A percentile compares a stretch with the other conserved stretches of the same genome.
Conservation (phyloP, 306 rosid genomes). For the Carpinus viminea region DNA sequence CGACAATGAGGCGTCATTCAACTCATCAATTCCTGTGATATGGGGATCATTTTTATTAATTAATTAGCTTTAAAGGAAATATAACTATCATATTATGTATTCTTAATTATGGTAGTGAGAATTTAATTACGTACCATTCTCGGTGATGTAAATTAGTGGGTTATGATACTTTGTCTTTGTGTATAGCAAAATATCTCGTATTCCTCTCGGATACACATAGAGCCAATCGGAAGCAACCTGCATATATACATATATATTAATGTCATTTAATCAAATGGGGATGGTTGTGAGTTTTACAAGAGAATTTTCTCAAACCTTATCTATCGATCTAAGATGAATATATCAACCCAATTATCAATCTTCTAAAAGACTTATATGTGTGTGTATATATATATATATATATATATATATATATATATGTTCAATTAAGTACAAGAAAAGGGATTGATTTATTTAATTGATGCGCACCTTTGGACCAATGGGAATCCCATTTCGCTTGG, state of each 20-base stretch:
- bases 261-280: too few relatives aligned
- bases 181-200: slow-evolving; percentile 44
- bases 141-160: slow-evolving; percentile 61
- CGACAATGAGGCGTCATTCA: slow-evolving; percentile 41
- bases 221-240: slow-evolving; percentile 56
- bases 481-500: slow-evolving; percentile 34
- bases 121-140: slow-evolving; percentile 49
- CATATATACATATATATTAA: not conserved
- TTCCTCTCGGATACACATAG: slow-evolving; percentile 57
- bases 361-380: too few relatives aligned
- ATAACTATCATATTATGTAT: too few relatives aligned
- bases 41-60: not conserved
- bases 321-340: too few relatives aligned
- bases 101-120: too few relatives aligned
- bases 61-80: not conserved
- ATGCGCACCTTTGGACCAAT: slow-evolving; percentile 57
- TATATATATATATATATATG: too few relatives aligned
- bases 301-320: too few relatives aligned
- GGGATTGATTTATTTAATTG: not conserved
- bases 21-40: slow-evolving; percentile 54
- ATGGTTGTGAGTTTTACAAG: too few relatives aligned
- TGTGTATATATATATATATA: too few relatives aligned
- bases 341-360: too few relatives aligned
- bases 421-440: too few relatives aligned
- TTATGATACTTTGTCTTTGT: slow-evolving; percentile 48